Evolutionary conservation across 2,329 filamentous ascomycete genomes (phyloP).

Genomic region (Trichoderma asperellum): DNA sequence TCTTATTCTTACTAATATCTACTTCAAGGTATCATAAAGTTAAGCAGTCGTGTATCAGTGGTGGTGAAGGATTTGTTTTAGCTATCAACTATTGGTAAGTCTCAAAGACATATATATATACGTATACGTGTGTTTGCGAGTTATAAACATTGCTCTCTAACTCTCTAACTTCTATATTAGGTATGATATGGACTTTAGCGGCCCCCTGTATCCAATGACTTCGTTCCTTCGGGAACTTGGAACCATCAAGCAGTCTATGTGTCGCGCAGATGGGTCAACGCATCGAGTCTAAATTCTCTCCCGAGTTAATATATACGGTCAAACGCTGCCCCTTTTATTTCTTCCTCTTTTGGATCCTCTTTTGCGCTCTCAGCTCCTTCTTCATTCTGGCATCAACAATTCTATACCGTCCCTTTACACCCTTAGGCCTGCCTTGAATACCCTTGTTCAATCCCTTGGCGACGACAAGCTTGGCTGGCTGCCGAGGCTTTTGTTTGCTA

Average conservation of each 20-base stretch:
- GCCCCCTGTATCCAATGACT: constrained; percentile 66
- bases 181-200: constrained; percentile 80
- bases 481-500: constrained; percentile 81
- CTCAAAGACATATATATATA: background rate
- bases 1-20: background rate
- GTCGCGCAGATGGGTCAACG: background rate
- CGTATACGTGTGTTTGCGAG: background rate
- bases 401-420: constrained; percentile 95
- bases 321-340: constrained; percentile 44
- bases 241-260: background rate
- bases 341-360: constrained; percentile 75
- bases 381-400: constrained; percentile 95
- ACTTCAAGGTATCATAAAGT: constrained; percentile 74
- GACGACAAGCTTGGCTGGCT: constrained; percentile 84
- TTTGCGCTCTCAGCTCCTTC: constrained; percentile 90
- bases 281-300: background rate
- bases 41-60: constrained; percentile 67
- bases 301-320: constrained; percentile 1
- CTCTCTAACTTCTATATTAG: constrained; percentile 43
- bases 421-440: constrained; percentile 82
- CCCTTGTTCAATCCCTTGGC: constrained; percentile 83
- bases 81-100: constrained; percentile 80
- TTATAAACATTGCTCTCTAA: background rate
- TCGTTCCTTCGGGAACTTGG: constrained; percentile 56
- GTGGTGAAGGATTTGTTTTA: constrained; percentile 73